Percentiles rank a stretch among this genome's conserved stretches.
Evolutionary conservation across 257 asterid genomes (phyloP).

Genomic region (Plantago major): DNA sequence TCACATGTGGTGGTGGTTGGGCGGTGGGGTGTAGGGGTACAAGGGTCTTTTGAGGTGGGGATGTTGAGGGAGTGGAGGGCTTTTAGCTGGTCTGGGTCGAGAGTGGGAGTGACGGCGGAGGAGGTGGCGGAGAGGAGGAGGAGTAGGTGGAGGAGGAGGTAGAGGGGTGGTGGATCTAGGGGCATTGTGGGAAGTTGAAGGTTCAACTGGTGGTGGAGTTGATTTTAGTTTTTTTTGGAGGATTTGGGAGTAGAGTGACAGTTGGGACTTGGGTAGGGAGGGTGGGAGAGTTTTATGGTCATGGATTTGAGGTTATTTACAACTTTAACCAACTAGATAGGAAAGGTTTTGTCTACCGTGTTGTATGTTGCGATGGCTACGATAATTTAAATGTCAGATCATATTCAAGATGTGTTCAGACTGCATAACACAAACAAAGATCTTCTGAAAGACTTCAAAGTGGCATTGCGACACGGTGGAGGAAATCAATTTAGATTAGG

Average conservation of each 20-base stretch:
- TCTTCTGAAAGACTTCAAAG: no score
- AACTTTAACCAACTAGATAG: no score
- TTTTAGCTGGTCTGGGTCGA: conserved; percentile 73
- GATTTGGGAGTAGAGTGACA: background rate
- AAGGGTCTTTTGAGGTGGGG: conserved; percentile 67
- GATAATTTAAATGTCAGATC: no score
- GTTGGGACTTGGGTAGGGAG: no score
- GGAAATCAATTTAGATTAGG: no score
- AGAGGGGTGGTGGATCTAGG: conserved; percentile 22
- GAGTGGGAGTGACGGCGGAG: conserved; percentile 46
- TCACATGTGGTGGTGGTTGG: conserved; percentile 61
- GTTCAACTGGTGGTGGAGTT: background rate
- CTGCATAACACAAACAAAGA: no score
- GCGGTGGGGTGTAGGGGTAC: conserved; percentile 44
- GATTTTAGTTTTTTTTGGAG: conserved; percentile 4
- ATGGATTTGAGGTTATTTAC: no score
- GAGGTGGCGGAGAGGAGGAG: conserved; percentile 25
- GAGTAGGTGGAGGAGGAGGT: conserved; percentile 26
- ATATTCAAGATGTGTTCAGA: no score
- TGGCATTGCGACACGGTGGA: no score
- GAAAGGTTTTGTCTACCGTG: no score
- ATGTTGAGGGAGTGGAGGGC: conserved; percentile 77
- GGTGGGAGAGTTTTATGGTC: no score
- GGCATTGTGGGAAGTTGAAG: conserved; percentile 25
- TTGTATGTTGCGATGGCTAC: no score